These are phyloP conservation scores for Helicocarpus griseus DNA, from an alignment of 2,329 filamentous ascomycete species.

Conservation along the genomic window DNA sequence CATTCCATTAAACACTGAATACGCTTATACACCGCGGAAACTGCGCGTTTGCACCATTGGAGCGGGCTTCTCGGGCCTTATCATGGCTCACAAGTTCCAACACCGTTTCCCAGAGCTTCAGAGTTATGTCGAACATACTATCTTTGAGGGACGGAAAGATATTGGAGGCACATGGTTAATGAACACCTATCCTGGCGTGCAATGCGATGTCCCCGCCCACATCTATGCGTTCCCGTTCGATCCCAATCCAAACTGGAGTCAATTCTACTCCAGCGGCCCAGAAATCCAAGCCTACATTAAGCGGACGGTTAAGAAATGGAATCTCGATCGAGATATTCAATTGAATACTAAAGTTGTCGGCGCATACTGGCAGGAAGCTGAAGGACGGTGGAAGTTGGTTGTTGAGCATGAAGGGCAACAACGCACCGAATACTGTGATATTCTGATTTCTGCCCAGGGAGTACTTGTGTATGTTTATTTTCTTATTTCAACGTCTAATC, in stretches of 20 bases:
- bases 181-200: slow-evolving; percentile 51
- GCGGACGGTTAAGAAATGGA: slow-evolving; percentile 50
- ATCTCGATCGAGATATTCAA: slow-evolving; percentile 51
- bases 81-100: slow-evolving; percentile 9
- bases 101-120: slow-evolving; percentile 3
- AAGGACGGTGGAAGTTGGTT: slow-evolving; percentile 28
- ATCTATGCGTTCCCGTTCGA: slow-evolving; percentile 45
- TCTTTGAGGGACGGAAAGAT: slow-evolving; percentile 22
- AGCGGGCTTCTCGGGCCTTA: slow-evolving; percentile 13
- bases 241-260: slow-evolving; percentile 58
- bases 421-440: neutral
- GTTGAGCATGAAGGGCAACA: slow-evolving; percentile 15
- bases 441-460: neutral
- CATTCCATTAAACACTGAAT: too few relatives aligned
- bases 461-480: neutral
- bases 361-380: slow-evolving; percentile 43
- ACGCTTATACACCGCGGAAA: too few relatives aligned
- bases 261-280: slow-evolving; percentile 53
- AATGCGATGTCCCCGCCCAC: slow-evolving; percentile 19
- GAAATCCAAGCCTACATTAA: slow-evolving; percentile 64
- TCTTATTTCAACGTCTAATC: too few relatives aligned
- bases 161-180: slow-evolving; percentile 28
- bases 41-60: slow-evolving; percentile 8
- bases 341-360: slow-evolving; percentile 47
- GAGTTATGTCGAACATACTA: slow-evolving; percentile 14